Conservation (phyloP, 306 rosid species). For the Calophaca sinica region DNA sequence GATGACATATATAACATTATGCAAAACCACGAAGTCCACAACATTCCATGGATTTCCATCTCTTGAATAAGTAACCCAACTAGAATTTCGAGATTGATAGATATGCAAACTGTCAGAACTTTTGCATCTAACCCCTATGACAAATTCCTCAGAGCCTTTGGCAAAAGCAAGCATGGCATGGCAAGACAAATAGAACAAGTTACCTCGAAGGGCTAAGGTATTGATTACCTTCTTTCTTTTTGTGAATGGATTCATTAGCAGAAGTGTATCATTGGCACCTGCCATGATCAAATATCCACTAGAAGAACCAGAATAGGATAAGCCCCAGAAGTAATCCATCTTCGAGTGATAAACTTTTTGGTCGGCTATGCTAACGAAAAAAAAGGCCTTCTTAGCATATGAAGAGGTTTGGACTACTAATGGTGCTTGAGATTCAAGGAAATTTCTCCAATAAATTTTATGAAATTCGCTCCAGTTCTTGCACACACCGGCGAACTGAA, state of each 20-base stretch:
- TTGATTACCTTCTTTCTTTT: background rate
- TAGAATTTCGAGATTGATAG: conserved; percentile 28
- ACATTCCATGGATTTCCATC: background rate
- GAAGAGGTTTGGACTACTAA: no score
- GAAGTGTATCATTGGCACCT: background rate
- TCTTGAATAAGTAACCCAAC: background rate
- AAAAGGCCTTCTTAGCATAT: no score
- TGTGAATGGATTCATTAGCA: conserved; percentile 39
- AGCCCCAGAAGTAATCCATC: conserved; percentile 4
- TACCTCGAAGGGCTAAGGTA: accelerated
- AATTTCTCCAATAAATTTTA: no score
- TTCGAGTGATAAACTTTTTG: background rate
- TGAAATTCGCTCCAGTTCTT: no score
- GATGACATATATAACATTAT: background rate
- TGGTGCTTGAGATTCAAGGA: no score
- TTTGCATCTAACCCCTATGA: background rate
- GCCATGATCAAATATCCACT: conserved; percentile 31
- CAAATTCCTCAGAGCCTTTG: conserved; percentile 26
- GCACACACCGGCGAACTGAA: no score
- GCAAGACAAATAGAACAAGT: background rate
- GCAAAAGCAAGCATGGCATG: conserved; percentile 2
- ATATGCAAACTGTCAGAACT: background rate
- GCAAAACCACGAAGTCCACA: conserved; percentile 1
- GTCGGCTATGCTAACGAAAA: background rate
- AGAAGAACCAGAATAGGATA: conserved; percentile 14